Conservation (phyloP, 75 land plant genomes). For the Sequoia sempervirens region DNA sequence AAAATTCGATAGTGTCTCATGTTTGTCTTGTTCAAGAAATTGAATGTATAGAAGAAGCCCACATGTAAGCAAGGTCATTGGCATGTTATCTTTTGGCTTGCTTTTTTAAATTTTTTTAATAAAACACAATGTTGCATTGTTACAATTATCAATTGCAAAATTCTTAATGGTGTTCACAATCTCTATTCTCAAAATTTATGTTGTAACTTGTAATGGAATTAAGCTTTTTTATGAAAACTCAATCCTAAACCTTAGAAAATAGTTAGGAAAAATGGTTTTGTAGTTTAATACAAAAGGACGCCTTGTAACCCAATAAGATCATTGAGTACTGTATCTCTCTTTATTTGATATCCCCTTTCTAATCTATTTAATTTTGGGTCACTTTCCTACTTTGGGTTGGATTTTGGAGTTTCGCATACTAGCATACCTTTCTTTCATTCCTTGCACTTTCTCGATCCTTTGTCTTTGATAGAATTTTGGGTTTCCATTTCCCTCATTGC, state of each 20-base stretch:
- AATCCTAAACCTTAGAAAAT: not conserved
- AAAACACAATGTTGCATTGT: not conserved
- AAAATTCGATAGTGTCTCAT: too few relatives aligned
- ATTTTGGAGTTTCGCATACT: too few relatives aligned
- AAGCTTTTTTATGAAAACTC: not conserved
- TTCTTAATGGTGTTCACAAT: not conserved
- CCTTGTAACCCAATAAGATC: not conserved
- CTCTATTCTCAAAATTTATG: not conserved
- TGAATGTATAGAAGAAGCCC: not conserved
- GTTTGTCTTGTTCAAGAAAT: not conserved
- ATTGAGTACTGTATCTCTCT: not conserved
- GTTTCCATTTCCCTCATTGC: too few relatives aligned
- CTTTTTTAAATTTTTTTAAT: not conserved
- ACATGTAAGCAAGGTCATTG: not conserved
- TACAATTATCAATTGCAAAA: not conserved
- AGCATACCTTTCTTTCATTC: too few relatives aligned
- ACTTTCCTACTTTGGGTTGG: too few relatives aligned
- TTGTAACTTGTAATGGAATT: too few relatives aligned
- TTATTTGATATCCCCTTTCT: too few relatives aligned
- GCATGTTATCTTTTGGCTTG: not conserved
- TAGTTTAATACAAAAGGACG: not conserved
- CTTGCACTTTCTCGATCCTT: too few relatives aligned
- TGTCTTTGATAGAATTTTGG: too few relatives aligned
- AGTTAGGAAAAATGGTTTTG: not conserved
- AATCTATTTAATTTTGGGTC: too few relatives aligned